phyloP scores from a whole-genome alignment of 805 yeast genomes.

The Wickerhamiella kazuoi region DNA sequence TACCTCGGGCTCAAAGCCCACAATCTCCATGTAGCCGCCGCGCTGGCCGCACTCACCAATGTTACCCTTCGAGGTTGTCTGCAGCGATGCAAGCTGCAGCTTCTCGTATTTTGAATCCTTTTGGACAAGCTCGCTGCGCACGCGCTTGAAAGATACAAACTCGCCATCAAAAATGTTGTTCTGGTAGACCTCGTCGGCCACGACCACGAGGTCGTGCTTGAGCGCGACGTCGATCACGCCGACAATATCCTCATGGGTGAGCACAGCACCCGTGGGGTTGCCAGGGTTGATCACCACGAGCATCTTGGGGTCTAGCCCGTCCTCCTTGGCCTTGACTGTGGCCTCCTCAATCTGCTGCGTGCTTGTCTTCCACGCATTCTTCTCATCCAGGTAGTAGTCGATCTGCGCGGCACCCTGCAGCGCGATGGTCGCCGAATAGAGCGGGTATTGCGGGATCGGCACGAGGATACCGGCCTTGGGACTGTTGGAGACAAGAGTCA shows the following conservation, averaged over 20 bases:
- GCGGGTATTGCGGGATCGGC: constrained; percentile 96
- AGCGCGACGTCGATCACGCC: constrained; percentile 68
- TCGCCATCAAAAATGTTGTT: constrained; percentile 72
- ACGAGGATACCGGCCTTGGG: constrained; percentile 60
- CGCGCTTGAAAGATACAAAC: constrained; percentile 71
- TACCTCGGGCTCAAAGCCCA: constrained; percentile 60
- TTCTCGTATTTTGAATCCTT: constrained; percentile 35
- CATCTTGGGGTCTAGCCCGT: constrained; percentile 51
- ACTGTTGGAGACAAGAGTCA: constrained; percentile 47
- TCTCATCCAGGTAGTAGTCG: constrained; percentile 75
- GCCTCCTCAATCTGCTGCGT: constrained; percentile 42
- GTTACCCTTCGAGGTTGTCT: constrained; percentile 95
- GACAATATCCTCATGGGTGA: constrained; percentile 45
- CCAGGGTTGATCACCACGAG: constrained; percentile 95
- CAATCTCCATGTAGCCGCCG: constrained; percentile 94
- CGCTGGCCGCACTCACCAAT: constrained; percentile 99
- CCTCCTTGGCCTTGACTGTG: constrained; percentile 29
- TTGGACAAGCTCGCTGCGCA: constrained; percentile 44
- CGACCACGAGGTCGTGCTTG: constrained; percentile 61
- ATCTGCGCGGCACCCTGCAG: constrained; percentile 66
- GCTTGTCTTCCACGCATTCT: constrained; percentile 68
- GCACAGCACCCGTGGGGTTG: constrained; percentile 88
- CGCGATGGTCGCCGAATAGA: constrained; percentile 88
- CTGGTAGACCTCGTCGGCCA: constrained; percentile 97
- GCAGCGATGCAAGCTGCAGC: constrained; percentile 82